Percentiles rank a stretch among this genome's conserved stretches.
These are phyloP conservation scores for Globisporangium viniferum DNA, from an alignment of 352 stramenopile genomes.

Conservation along the genomic window DNA sequence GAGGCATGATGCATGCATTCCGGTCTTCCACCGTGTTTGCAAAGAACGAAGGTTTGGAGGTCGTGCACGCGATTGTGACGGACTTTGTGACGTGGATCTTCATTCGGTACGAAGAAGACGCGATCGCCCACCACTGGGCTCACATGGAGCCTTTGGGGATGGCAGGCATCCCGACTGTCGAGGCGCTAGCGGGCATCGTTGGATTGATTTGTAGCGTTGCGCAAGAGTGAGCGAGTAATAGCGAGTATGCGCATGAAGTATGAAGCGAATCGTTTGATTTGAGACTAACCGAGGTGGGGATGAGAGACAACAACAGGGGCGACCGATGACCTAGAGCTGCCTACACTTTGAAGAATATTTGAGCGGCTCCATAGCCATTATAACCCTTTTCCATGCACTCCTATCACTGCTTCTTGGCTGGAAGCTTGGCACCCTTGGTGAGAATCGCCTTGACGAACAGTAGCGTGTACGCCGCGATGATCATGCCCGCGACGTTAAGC, in stretches of 20 bases:
- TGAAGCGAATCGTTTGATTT: not conserved
- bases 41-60: not conserved
- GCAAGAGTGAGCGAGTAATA: not conserved
- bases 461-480: slow-evolving; percentile 37
- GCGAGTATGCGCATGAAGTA: not conserved
- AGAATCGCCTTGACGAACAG: slow-evolving; percentile 43
- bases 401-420: slow-evolving; percentile 10
- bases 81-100: not conserved
- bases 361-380: not conserved
- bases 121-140: not conserved
- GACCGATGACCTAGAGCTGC: not conserved
- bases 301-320: not conserved
- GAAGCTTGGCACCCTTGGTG: slow-evolving; percentile 14
- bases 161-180: not conserved
- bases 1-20: not conserved
- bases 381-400: not conserved
- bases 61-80: not conserved
- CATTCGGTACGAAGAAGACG: not conserved
- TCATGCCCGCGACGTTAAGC: slow-evolving; percentile 37
- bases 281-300: not conserved
- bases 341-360: not conserved
- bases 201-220: not conserved
- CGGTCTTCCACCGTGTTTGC: not conserved
- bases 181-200: not conserved
- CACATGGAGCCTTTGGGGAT: not conserved